A percentile compares a stretch with the other conserved stretches of the same genome.
Evolutionary conservation across 495 filamentous ascomycete genomes (phyloP).

Genomic region (Hypoxylon intermedium): DNA sequence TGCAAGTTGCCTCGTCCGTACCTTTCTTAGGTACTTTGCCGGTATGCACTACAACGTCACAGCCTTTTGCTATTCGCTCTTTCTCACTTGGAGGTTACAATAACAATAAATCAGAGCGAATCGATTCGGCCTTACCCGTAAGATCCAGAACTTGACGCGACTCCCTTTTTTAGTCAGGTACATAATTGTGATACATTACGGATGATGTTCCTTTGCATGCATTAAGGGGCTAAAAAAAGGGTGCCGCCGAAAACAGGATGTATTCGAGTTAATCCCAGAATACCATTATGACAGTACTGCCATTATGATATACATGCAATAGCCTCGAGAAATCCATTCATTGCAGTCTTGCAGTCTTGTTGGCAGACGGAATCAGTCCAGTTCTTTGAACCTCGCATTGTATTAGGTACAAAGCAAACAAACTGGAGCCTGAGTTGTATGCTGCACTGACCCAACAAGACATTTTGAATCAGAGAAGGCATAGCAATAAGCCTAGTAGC

Average conservation of each 20-base stretch:
- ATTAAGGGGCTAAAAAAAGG: conserved; percentile 13
- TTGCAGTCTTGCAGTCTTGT: neutral
- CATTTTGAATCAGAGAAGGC: too few species aligned
- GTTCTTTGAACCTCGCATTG: neutral
- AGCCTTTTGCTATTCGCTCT: conserved; percentile 21
- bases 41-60: conserved; percentile 40
- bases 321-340: neutral
- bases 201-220: conserved; percentile 4
- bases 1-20: conserved; percentile 2
- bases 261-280: too few species aligned
- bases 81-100: conserved; percentile 16
- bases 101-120: conserved; percentile 23
- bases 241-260: neutral
- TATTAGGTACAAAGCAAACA: conserved; percentile 10
- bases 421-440: neutral
- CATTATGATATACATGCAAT: neutral
- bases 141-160: conserved; percentile 27
- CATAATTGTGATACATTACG: neutral
- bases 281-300: too few species aligned
- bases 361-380: conserved; percentile 1
- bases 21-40: neutral
- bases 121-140: conserved; percentile 25
- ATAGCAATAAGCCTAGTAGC: too few species aligned
- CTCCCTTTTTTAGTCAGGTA: conserved; percentile 36
- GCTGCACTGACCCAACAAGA: too few species aligned